Conservation (phyloP, 352 stramenopile species). For the Globisporangium mamillatum region DNA sequence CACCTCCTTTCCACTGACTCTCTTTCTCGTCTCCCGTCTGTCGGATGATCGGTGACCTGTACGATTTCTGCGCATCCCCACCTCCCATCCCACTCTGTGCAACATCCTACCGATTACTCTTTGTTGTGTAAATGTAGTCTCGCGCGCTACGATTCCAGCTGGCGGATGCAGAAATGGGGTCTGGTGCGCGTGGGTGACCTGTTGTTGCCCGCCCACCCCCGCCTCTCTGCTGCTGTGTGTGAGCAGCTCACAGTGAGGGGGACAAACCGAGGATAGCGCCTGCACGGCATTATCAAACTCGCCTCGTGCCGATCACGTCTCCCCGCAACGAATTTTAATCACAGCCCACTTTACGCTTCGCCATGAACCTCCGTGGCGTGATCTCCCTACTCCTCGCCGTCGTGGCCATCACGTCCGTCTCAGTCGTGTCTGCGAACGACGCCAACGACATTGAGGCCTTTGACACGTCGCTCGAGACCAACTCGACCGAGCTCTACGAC, state of each 20-base stretch:
- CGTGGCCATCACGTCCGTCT: slow-evolving; percentile 13
- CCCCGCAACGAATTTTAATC: neutral
- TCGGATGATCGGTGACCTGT: neutral
- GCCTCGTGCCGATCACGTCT: neutral
- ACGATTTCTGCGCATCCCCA: neutral
- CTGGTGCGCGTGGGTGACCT: neutral
- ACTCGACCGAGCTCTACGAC: slow-evolving; percentile 10
- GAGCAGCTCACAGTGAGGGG: neutral
- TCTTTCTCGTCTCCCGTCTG: neutral
- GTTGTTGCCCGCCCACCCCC: no score
- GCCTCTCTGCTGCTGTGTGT: neutral
- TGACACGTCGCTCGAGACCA: neutral
- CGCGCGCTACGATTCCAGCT: slow-evolving; percentile 1
- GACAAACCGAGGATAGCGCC: neutral
- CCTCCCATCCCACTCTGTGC: neutral
- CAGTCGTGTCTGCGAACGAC: slow-evolving; percentile 12
- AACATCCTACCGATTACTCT: neutral
- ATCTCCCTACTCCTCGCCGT: slow-evolving; percentile 14
- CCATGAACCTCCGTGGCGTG: slow-evolving; percentile 17
- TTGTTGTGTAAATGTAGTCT: neutral
- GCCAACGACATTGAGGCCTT: slow-evolving; percentile 6
- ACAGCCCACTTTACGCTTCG: neutral
- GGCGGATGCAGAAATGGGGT: slow-evolving; percentile 2
- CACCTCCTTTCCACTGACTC: neutral
- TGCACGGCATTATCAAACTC: slow-evolving; percentile 10